These are phyloP conservation scores for Talaromyces stipitatus DNA, from an alignment of 495 filamentous ascomycete species.

Conservation along the genomic window DNA sequence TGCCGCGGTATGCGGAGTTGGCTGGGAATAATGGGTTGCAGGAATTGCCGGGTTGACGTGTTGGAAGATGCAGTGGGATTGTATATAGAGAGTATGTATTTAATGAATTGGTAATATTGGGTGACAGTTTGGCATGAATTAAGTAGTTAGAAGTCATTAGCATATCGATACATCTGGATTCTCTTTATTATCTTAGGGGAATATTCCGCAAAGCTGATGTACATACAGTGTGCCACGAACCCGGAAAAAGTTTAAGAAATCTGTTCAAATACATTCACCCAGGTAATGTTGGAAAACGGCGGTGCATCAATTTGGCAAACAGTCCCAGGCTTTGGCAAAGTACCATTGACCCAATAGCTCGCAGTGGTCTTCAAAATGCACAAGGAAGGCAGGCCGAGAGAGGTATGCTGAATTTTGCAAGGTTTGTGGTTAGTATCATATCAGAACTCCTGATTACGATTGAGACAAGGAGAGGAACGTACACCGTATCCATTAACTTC, in stretches of 20 bases:
- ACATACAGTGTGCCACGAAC: not conserved
- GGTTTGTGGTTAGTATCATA: not conserved
- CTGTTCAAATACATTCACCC: not conserved
- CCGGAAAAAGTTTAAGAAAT: not conserved
- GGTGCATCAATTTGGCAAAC: constrained; percentile 16
- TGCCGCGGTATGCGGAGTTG: not conserved
- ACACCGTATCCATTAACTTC: constrained; percentile 33
- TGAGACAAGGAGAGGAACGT: constrained; percentile 12
- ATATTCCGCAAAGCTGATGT: too few species aligned
- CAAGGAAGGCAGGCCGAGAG: constrained; percentile 23
- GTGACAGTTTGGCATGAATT: too few species aligned
- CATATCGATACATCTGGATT: not conserved
- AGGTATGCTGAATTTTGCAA: constrained; percentile 20
- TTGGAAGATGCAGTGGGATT: not conserved
- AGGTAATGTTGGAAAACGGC: constrained; percentile 3
- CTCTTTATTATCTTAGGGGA: too few species aligned
- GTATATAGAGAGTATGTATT: not conserved
- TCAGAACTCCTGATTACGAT: not conserved
- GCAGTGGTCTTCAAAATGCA: constrained; percentile 24
- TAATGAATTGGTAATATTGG: not conserved
- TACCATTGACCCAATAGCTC: constrained; percentile 28
- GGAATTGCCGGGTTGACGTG: not conserved
- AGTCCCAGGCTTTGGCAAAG: constrained; percentile 24
- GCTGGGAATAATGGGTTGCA: not conserved
- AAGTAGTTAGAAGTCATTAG: too few species aligned